A percentile compares a stretch with the other conserved stretches of the same genome.
These are phyloP conservation scores for Pholiota conissans DNA, from an alignment of 768 basidiomycete genomes.

Conservation along the genomic window DNA sequence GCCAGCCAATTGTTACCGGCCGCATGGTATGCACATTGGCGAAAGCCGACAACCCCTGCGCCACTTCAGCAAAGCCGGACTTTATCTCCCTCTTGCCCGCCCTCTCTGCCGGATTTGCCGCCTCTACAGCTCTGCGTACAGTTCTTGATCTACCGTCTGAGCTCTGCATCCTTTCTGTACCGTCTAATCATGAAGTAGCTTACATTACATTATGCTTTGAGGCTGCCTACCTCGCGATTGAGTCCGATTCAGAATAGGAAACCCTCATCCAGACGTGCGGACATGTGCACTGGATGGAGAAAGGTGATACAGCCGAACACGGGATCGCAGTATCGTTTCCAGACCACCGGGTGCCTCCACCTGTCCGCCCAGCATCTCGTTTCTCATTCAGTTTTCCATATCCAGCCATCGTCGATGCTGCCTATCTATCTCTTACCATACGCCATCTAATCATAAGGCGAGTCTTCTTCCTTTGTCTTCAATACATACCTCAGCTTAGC, in stretches of 20 bases:
- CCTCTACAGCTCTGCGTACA: too few species aligned
- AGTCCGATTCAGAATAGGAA: neutral
- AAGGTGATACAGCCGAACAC: conserved; percentile 1
- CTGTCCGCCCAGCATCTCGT: neutral
- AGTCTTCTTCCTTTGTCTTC: neutral
- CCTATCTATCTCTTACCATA: conserved; percentile 11
- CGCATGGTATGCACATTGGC: neutral
- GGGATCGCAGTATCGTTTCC: neutral
- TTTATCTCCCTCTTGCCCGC: neutral
- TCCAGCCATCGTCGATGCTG: conserved; percentile 9
- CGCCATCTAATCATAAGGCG: neutral
- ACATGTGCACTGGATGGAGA: neutral
- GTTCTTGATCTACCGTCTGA: too few species aligned
- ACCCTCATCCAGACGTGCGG: neutral
- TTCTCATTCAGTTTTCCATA: conserved; percentile 11
- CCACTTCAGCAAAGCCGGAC: neutral
- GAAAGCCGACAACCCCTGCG: neutral
- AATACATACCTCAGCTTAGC: neutral
- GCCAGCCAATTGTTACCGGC: conserved; percentile 12
- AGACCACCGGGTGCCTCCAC: neutral
- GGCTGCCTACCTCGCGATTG: too few species aligned
- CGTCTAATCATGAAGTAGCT: too few species aligned
- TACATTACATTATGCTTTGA: too few species aligned
- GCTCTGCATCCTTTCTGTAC: too few species aligned
- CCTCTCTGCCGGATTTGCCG: neutral